phyloP scores from a whole-genome alignment of 441 rosid genomes.

The Gossypium laxum region DNA sequence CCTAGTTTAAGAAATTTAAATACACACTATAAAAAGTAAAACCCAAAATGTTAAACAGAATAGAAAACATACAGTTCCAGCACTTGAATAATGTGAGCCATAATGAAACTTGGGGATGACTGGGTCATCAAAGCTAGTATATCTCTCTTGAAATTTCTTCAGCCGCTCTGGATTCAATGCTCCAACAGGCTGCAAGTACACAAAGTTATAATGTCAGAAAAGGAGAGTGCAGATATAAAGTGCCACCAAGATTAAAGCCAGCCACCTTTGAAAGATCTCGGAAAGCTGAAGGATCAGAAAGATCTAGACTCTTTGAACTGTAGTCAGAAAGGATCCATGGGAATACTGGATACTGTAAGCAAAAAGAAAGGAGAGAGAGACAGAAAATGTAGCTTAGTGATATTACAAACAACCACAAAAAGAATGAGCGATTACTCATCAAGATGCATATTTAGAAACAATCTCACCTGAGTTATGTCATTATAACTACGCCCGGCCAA shows the following conservation, averaged over 20 bases:
- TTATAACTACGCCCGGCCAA: conserved; percentile 98
- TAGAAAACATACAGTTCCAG: conserved; percentile 71
- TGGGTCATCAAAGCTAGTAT: conserved; percentile 96
- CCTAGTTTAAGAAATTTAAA: conserved; percentile 12
- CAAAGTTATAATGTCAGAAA: conserved; percentile 21
- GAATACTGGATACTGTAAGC: conserved; percentile 93
- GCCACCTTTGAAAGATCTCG: conserved; percentile 96
- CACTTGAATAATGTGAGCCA: conserved; percentile 98
- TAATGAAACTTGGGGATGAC: conserved; percentile 97
- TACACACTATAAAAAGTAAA: background rate
- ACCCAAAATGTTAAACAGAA: conserved; percentile 5
- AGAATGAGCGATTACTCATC: background rate
- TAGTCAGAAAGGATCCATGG: conserved; percentile 96
- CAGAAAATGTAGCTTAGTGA: conserved; percentile 14
- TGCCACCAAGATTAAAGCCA: conserved; percentile 26
- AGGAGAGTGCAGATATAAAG: conserved; percentile 13
- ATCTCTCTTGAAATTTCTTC: conserved; percentile 87
- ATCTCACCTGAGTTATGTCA: conserved; percentile 91
- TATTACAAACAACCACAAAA: conserved; percentile 4
- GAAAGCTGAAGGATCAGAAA: conserved; percentile 73
- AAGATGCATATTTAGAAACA: background rate
- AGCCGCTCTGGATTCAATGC: conserved; percentile 80
- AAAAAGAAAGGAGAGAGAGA: conserved; percentile 10
- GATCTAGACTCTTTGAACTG: conserved; percentile 66
- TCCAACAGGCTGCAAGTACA: conserved; percentile 86